Evolutionary conservation across 1,284 basidiomycete species (phyloP).

Genomic region (Naganishia sp.): DNA sequence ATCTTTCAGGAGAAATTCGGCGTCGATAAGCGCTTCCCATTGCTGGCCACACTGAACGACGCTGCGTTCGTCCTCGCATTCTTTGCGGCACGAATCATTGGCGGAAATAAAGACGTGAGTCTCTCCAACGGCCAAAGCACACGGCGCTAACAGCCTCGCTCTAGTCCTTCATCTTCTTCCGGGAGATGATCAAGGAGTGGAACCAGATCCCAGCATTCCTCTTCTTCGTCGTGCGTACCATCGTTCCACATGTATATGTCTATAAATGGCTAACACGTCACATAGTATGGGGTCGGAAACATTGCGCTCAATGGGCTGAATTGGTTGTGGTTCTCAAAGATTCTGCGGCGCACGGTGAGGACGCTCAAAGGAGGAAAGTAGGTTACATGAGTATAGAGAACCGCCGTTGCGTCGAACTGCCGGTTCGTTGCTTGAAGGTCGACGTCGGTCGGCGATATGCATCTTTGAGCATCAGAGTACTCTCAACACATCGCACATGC

Average conservation of each 20-base stretch:
- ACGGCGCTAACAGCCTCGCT: neutral
- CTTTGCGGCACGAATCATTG: conserved; percentile 44
- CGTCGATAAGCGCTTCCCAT: conserved; percentile 36
- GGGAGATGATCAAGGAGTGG: conserved; percentile 39
- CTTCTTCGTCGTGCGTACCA: conserved; percentile 36
- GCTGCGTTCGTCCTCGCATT: conserved; percentile 43
- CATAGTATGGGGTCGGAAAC: conserved; percentile 41
- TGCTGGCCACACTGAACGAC: conserved; percentile 40
- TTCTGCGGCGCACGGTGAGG: conserved; percentile 37
- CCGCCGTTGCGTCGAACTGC: no score
- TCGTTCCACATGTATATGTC: neutral
- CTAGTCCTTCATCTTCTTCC: conserved; percentile 41
- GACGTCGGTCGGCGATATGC: no score
- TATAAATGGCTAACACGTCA: neutral
- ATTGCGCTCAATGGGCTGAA: conserved; percentile 43
- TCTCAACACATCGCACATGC: no score
- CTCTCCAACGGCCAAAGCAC: neutral
- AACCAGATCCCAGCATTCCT: conserved; percentile 38
- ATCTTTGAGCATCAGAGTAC: no score
- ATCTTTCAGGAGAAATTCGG: conserved; percentile 39
- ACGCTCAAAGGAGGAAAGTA: neutral
- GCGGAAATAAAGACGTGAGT: conserved; percentile 42
- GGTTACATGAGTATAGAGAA: neutral
- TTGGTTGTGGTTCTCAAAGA: conserved; percentile 48
- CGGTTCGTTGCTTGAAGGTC: no score